Evolutionary conservation across 1,139 yeast genomes (phyloP).

Genomic region (Nakaseomyces nivariensis): DNA sequence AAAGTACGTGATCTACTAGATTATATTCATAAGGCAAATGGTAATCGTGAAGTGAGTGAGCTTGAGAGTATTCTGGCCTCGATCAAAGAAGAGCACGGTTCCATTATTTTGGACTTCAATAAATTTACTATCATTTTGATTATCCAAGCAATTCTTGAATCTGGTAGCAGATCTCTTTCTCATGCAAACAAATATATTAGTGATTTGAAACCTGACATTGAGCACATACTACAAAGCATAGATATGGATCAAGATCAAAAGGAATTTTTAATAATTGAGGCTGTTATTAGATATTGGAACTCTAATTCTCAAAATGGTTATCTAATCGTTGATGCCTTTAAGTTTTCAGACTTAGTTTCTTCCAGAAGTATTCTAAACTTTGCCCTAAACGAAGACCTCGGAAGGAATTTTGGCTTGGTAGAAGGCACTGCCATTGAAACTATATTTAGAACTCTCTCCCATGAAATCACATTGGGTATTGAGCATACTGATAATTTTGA

Average conservation of each 20-base stretch:
- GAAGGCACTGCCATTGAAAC: slow-evolving; percentile 33
- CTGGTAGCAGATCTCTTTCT: slow-evolving; percentile 83
- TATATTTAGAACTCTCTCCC: slow-evolving; percentile 30
- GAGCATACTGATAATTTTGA: slow-evolving; percentile 25
- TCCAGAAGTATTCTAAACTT: slow-evolving; percentile 35
- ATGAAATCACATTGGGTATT: slow-evolving; percentile 14
- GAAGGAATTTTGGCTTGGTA: slow-evolving; percentile 27
- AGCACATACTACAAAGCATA: slow-evolving; percentile 37
- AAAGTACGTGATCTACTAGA: slow-evolving; percentile 30
- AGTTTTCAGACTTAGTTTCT: slow-evolving; percentile 40
- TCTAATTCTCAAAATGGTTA: slow-evolving; percentile 75
- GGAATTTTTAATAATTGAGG: slow-evolving; percentile 44
- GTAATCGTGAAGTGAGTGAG: slow-evolving; percentile 25
- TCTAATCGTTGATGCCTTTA: slow-evolving; percentile 56
- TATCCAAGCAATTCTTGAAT: slow-evolving; percentile 64
- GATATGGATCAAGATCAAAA: slow-evolving; percentile 26
- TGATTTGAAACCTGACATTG: slow-evolving; percentile 45
- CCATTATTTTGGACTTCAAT: slow-evolving; percentile 32
- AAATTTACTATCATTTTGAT: slow-evolving; percentile 49
- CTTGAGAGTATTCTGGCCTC: slow-evolving; percentile 30
- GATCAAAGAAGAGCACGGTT: slow-evolving; percentile 28
- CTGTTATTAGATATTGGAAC: slow-evolving; percentile 69
- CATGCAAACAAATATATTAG: slow-evolving; percentile 68
- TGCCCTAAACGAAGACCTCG: slow-evolving; percentile 31
- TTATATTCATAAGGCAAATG: slow-evolving; percentile 29